A percentile compares a stretch with the other conserved stretches of the same genome.
These are phyloP conservation scores for Schizothecium vesticola DNA, from an alignment of 495 filamentous ascomycete species.

Conservation along the genomic window DNA sequence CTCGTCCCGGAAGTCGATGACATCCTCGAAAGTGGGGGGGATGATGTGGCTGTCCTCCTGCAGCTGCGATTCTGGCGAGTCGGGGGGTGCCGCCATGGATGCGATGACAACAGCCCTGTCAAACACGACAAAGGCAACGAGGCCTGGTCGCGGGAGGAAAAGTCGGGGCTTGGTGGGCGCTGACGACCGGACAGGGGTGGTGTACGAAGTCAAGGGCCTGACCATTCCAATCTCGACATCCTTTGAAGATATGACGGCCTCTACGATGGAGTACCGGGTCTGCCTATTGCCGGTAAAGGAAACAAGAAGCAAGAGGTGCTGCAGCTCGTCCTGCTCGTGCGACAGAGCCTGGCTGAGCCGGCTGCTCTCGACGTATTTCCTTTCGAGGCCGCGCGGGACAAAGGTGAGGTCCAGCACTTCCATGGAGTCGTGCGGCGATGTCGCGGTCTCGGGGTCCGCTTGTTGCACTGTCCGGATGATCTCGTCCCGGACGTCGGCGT, in stretches of 20 bases:
- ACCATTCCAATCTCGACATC: conserved; percentile 45
- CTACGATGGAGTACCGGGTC: conserved; percentile 40
- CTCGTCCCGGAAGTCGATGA: conserved; percentile 71
- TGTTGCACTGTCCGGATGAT: conserved; percentile 31
- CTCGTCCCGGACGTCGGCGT: conserved; percentile 36
- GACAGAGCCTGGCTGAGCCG: conserved; percentile 36
- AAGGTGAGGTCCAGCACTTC: conserved; percentile 47
- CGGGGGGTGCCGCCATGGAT: conserved; percentile 56
- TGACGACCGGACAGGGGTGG: conserved; percentile 34
- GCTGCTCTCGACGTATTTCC: conserved; percentile 37
- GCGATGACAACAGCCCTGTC: conserved; percentile 68
- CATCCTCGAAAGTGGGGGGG: conserved; percentile 69
- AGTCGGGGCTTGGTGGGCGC: conserved; percentile 55
- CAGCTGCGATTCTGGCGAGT: conserved; percentile 65
- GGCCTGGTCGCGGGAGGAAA: conserved; percentile 67
- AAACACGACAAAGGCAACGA: conserved; percentile 80
- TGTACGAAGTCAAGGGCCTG: conserved; percentile 60
- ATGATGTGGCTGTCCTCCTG: conserved; percentile 55
- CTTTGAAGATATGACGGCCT: conserved; percentile 37
- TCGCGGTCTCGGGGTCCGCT: conserved; percentile 21
- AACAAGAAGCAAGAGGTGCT: conserved; percentile 41
- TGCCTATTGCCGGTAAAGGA: conserved; percentile 30
- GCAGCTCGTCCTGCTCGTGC: conserved; percentile 36
- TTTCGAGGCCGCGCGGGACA: conserved; percentile 38
- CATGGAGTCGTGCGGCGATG: conserved; percentile 34